Evolutionary conservation across 2,329 filamentous ascomycete species (phyloP), one percentile per base, ranked within the genome.

Genomic region (Aspergillus novofumigatus): DNA sequence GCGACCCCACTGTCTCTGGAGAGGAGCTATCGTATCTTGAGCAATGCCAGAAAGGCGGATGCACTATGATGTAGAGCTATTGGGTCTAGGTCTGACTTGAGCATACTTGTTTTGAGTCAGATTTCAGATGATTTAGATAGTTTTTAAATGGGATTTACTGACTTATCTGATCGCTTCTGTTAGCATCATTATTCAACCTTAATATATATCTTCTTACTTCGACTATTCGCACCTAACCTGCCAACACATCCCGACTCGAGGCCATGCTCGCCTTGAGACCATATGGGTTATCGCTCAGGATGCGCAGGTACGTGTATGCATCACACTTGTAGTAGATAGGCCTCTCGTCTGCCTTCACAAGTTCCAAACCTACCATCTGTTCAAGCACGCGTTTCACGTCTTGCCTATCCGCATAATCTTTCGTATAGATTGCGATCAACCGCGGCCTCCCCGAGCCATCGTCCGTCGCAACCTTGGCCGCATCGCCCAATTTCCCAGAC

Each of bases 21-120:
- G 89, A 91, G 57, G 90, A 92, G 51, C 84, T 86, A 25, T 88
- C 89, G 0, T 97, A 96, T 72, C 75, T 96, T 67, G 90, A 93
- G 54, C 75, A 78, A 59, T 79, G 76, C 56, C 77, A 79, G 60
- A 75, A 73, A 60, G 78, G 67, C n/a, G 75, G 75, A 52, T 84
- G 81, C 64, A 59, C 55, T 38, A 58, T 83, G n/a, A 82, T 83
- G 80, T 84, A 71, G 72, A 44, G 51, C 29, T 4, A 38, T 29
- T 38, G 21, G 7, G 26, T 14, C 17, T 51, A 28, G 7, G 26
- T 14, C 17, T 51, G 21, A 23, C 14, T n/a, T 50, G 41, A 11
- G 41, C 8, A 44, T 21, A 38, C 14, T 38, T 17, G 29, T 11
- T 32, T 1, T 17, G 5, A 17, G 32, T 38, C 5, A 6, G 14